phyloP scores from a whole-genome alignment of 1,139 yeast genomes.

The Debaryomyces singareniensis region DNA sequence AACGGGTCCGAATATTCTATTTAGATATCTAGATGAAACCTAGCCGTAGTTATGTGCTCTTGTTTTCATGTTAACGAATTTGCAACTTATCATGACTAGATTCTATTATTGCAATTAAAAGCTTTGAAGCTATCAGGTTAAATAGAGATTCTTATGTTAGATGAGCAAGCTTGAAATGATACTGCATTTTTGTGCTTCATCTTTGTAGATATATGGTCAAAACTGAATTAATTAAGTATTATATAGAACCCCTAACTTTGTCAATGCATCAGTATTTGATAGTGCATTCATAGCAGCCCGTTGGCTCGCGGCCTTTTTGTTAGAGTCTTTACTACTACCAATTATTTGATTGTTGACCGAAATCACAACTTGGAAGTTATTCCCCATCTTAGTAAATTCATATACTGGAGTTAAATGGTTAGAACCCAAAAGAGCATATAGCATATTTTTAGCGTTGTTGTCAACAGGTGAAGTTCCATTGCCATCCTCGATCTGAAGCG shows the following conservation, averaged over 20 bases:
- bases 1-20: too few relatives aligned
- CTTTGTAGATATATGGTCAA: too few relatives aligned
- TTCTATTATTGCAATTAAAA: too few relatives aligned
- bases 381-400: slow-evolving; percentile 12
- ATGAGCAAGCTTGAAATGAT: too few relatives aligned
- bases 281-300: slow-evolving; percentile 28
- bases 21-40: too few relatives aligned
- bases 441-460: slow-evolving; percentile 18
- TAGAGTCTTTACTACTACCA: slow-evolving; percentile 26
- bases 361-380: slow-evolving; percentile 15
- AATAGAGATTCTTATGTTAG: too few relatives aligned
- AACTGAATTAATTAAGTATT: too few relatives aligned
- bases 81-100: too few relatives aligned
- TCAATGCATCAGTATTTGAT: slow-evolving; percentile 13
- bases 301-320: slow-evolving; percentile 24
- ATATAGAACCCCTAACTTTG: slow-evolving; percentile 13
- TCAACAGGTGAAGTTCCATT: slow-evolving; percentile 9
- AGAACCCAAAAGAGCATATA: slow-evolving; percentile 20
- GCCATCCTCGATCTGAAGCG: slow-evolving; percentile 1
- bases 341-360: slow-evolving; percentile 20
- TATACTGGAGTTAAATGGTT: slow-evolving; percentile 17
- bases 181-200: too few relatives aligned
- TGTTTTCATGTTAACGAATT: too few relatives aligned
- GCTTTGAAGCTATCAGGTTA: too few relatives aligned
- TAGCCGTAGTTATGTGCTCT: too few relatives aligned